Evolutionary conservation across 306 rosid genomes (phyloP), one percentile per base, ranked within the genome.

Genomic region (Vigna unguiculata): DNA sequence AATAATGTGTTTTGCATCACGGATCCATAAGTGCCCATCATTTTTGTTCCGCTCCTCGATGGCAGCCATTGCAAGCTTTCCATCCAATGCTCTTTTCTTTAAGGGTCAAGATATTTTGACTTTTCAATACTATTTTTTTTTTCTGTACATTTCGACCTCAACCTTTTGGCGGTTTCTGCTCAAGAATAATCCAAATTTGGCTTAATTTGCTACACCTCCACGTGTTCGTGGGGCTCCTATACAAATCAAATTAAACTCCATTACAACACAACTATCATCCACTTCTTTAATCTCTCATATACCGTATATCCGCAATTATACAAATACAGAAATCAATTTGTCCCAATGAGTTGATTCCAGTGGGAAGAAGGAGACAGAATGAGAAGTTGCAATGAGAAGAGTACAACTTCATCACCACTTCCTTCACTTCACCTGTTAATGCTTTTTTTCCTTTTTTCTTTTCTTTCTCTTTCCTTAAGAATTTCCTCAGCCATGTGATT

Each of bases 101-200:
- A 15, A 25, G 69, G 71, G 38, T 40, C 21, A 22, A 19, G 41
- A 54, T 77, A 61, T 78, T 58, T 82, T 81, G 62, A 79, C 79
- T 76, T 62, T 67, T 24, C 49, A 19, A 20, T 11, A 17, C 67
- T 64, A 21, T 63, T 34, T 74, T 63, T 34, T 74, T 16, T 54
- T 28, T 78, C 12, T 66, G 69, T 28, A 62, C 52, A 49, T 80
- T 76, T 46, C 22, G 76, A 71, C 67, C 71, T 22, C 7, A 24
- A 76, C 80, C 80, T 38, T 71, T 79, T 85, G 88, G 84, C 82
- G 65, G 47, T 24, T 82, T 79, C 36, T 76, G 48, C 53, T 19
- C 14, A 16, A 52, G 86, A 85, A 82, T 71, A 71, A 71, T 72
- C 75, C 63, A 64, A 75, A 45, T 58, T 71, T 79, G 67, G 47